Evolutionary conservation across 768 basidiomycete species (phyloP).

Genomic region (Glaciozyma martinii): DNA sequence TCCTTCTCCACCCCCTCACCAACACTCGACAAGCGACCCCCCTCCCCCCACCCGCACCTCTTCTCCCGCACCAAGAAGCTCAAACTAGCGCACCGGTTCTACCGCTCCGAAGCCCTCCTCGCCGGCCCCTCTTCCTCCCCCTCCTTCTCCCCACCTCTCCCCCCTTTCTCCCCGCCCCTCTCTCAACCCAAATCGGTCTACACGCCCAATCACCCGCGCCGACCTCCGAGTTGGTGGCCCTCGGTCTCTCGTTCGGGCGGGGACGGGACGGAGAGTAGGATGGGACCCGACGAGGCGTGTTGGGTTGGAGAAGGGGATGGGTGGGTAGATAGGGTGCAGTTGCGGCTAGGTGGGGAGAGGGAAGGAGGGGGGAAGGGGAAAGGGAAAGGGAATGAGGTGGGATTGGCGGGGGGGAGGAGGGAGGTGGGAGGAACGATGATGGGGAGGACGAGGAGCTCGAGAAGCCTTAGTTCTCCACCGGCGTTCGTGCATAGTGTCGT

Average conservation of each 20-base stretch:
- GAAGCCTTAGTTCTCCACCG: not conserved
- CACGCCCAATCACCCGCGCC: no score
- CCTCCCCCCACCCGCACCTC: not conserved
- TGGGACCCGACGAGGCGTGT: not conserved
- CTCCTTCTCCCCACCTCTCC: no score
- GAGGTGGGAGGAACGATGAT: not conserved
- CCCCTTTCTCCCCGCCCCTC: no score
- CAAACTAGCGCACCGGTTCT: constrained; percentile 1
- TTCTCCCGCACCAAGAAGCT: constrained; percentile 1
- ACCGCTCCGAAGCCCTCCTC: constrained; percentile 2
- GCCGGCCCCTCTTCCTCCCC: no score
- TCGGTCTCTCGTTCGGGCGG: not conserved
- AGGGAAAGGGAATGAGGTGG: no score
- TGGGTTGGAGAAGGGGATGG: constrained; percentile 1
- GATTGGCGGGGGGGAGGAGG: no score
- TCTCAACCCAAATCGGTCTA: no score
- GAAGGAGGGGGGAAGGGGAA: not conserved
- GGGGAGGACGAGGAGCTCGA: not conserved
- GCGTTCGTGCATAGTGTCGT: not conserved
- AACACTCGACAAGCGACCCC: not conserved
- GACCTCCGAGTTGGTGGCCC: not conserved
- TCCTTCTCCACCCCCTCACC: no score
- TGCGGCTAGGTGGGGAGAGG: not conserved
- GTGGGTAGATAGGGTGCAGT: not conserved
- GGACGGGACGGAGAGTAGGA: not conserved